Evolutionary conservation across 306 rosid genomes (phyloP).

Genomic region (Heteromeles arbutifolia): DNA sequence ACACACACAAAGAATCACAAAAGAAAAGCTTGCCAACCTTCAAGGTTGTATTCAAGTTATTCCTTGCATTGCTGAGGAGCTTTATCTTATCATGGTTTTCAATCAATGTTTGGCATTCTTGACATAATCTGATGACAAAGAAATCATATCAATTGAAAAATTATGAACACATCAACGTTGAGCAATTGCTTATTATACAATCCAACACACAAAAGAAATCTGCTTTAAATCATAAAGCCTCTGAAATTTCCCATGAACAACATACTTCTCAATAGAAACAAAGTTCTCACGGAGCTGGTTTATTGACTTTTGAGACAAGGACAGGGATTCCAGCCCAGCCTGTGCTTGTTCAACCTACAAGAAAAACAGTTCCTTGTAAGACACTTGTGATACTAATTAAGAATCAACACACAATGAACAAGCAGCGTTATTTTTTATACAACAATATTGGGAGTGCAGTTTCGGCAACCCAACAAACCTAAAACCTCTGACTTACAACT

Average conservation of each 20-base stretch:
- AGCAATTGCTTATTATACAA: not conserved
- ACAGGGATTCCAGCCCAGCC: conserved; percentile 76
- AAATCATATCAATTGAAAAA: conserved; percentile 25
- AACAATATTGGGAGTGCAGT: too few species aligned
- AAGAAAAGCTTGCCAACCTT: conserved; percentile 50
- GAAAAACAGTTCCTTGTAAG: conserved; percentile 14
- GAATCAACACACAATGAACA: not conserved
- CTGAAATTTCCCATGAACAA: conserved; percentile 17
- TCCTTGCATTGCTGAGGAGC: conserved; percentile 96
- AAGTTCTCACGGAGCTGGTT: conserved; percentile 81
- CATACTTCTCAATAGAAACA: conserved; percentile 87
- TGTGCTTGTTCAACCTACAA: conserved; percentile 92
- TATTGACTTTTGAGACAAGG: conserved; percentile 60
- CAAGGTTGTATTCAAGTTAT: conserved; percentile 85
- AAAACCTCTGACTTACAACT: too few species aligned
- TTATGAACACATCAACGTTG: conserved; percentile 7
- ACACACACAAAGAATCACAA: not conserved
- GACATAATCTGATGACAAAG: conserved; percentile 62
- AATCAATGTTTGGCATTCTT: conserved; percentile 88
- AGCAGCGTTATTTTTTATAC: not conserved
- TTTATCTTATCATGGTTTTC: conserved; percentile 98
- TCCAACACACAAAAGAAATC: not conserved
- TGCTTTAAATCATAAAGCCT: conserved; percentile 11
- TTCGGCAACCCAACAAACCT: too few species aligned
- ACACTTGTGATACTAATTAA: conserved; percentile 8